Base-by-base conservation (phyloP, 2,329 filamentous ascomycete species). In the Colletotrichum cordylinicola region DNA sequence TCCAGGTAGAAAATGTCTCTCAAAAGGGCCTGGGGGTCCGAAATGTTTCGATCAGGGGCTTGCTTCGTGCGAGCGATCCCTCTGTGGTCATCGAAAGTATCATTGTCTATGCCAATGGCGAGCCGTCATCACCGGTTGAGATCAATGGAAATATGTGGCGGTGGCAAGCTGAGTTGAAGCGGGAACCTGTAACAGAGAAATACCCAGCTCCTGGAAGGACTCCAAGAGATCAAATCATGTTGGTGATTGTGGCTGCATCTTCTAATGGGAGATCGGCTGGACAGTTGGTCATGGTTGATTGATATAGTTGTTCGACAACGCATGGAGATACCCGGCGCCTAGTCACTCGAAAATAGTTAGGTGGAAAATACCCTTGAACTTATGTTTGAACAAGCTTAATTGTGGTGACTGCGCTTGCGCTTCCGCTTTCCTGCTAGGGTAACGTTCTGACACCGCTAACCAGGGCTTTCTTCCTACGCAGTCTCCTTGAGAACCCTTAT, bases 221-320 rank as follows among this genome's bases (percentile, higher is more conserved):
- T 2, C 64, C 56, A 13, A 43, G 64, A 8, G 65, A 73, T 60
- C 70, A 69, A 35, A 73, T 73, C 35, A 73, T 76, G 70, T 18
- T 76, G 6, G 65, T 55, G 9, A 31, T 73, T 5, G 13, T 76
- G 9, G 74, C 60, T 15, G 29, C 8, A 21, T 18, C 29, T n/a
- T 69, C 60, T 4, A 60, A 37, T 15, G 74, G 70, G 2, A 21
- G 39, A 31, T 62, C 70, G 16, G 35, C 37, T 10, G 65, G 35
- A 10, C 64, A 58, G 29, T 27, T 73, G 37, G 18, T 73, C 4
- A 61, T 61, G 61, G 18, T 75, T 12, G 29, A 56, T 6, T 72
- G 31, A 72, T 24, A n/a, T 31, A 6, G 4, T 52, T 16, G 5
- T 31, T 16, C 43, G 6, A 18, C 43, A 4, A 18, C n/a, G 6